Evolutionary conservation across 2,329 filamentous ascomycete species (phyloP).

Genomic region (Aspergillus hiratsukae): DNA sequence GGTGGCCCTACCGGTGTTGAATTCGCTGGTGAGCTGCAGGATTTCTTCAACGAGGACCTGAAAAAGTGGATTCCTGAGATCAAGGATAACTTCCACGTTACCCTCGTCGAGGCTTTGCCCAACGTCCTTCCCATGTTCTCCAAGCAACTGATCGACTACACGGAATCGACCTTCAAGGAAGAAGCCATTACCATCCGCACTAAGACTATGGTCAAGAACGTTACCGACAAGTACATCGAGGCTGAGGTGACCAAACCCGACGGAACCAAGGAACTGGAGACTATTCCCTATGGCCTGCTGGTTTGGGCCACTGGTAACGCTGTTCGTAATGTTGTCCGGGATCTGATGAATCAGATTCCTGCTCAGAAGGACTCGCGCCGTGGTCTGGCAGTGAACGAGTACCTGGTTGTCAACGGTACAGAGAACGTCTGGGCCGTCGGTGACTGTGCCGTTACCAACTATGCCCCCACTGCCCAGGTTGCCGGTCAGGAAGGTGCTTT

Average conservation of each 20-base stretch:
- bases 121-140: constrained; percentile 96
- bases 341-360: constrained; percentile 86
- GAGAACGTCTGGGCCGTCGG: constrained; percentile 98
- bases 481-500: constrained; percentile 93
- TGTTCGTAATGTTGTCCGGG: constrained; percentile 79
- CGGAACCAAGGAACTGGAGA: constrained; percentile 74
- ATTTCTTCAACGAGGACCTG: constrained; percentile 98
- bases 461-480: constrained; percentile 95
- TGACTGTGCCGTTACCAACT: constrained; percentile 95
- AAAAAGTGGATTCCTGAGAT: constrained; percentile 98
- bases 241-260: constrained; percentile 78
- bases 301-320: constrained; percentile 99
- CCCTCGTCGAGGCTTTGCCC: constrained; percentile 91
- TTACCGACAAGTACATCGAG: constrained; percentile 88
- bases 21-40: constrained; percentile 95
- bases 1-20: constrained; percentile 96
- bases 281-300: constrained; percentile 88
- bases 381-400: constrained; percentile 95
- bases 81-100: constrained; percentile 91
- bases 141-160: constrained; percentile 99
- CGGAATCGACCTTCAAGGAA: constrained; percentile 97
- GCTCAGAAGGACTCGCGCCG: constrained; percentile 93
- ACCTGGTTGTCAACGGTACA: constrained; percentile 93
- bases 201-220: constrained; percentile 98
- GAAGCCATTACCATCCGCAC: constrained; percentile 96